Conservation (phyloP, 805 yeast genomes). For the Barnettozyma siamensis region DNA sequence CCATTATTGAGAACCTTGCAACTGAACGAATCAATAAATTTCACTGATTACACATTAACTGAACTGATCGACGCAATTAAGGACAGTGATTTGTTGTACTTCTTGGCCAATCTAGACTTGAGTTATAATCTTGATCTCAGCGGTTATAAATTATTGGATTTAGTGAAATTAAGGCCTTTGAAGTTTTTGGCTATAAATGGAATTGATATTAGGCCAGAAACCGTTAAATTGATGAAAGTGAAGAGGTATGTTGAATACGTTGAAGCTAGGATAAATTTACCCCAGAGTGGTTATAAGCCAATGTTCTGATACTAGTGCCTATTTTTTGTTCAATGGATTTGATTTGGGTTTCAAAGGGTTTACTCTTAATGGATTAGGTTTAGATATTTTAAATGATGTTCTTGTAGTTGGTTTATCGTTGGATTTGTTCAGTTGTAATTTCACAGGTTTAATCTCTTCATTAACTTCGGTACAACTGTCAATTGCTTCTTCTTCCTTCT, state of each 20-base stretch:
- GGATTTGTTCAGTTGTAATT: conserved; percentile 14
- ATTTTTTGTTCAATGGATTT: conserved; percentile 1
- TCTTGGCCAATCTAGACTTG: conserved; percentile 17
- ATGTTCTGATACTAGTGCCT: background rate
- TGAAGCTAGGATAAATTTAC: conserved; percentile 15
- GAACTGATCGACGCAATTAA: conserved; percentile 13
- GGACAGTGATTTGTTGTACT: background rate
- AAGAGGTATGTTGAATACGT: conserved; percentile 14
- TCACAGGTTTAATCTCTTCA: conserved; percentile 10
- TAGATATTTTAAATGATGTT: conserved; percentile 18
- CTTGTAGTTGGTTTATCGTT: conserved; percentile 8
- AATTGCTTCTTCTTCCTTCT: conserved; percentile 1
- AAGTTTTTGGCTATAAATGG: conserved; percentile 19
- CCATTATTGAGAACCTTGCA: conserved; percentile 16
- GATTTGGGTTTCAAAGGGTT: conserved; percentile 18
- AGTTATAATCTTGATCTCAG: conserved; percentile 20
- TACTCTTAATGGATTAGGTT: conserved; percentile 12
- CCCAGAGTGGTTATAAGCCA: conserved; percentile 19
- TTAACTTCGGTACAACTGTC: no score
- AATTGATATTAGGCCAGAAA: conserved; percentile 15
- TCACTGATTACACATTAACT: conserved; percentile 19
- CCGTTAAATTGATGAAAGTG: conserved; percentile 16
- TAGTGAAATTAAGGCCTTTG: conserved; percentile 12
- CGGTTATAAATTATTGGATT: conserved; percentile 20
- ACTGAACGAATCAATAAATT: conserved; percentile 21